Percentiles rank a stretch among this genome's conserved stretches.
Evolutionary conservation across 2,329 filamentous ascomycete species (phyloP).

Genomic region (Aspergillus sergii): DNA sequence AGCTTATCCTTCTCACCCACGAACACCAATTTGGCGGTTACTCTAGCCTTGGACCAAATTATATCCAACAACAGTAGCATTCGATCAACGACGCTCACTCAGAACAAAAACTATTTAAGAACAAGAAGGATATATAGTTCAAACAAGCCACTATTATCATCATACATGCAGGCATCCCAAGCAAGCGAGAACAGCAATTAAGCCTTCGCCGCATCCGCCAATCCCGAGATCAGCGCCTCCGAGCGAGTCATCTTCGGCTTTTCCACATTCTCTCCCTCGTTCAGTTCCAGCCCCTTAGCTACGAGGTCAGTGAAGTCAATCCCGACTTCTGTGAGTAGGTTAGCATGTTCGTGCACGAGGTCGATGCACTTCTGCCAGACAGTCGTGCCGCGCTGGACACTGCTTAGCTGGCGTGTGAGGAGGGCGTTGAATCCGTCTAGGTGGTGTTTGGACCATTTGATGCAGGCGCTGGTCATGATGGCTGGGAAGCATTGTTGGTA

Average conservation of each 20-base stretch:
- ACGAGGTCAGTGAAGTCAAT: constrained; percentile 87
- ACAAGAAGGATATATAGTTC: not conserved
- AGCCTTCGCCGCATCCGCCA: constrained; percentile 19
- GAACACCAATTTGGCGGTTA: not conserved
- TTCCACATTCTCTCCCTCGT: constrained; percentile 24
- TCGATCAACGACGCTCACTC: constrained; percentile 2
- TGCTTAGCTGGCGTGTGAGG: constrained; percentile 81
- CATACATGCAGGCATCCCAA: not conserved
- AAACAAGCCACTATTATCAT: not conserved
- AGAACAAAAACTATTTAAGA: not conserved
- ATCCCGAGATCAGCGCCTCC: constrained; percentile 24
- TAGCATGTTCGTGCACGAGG: constrained; percentile 77
- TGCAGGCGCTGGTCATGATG: constrained; percentile 87
- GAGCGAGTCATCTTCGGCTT: constrained; percentile 28
- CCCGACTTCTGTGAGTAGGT: constrained; percentile 79
- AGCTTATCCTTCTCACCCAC: not conserved
- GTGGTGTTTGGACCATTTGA: constrained; percentile 97
- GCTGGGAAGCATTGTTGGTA: constrained; percentile 87
- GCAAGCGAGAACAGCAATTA: not conserved
- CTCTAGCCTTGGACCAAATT: not conserved
- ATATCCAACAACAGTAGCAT: not conserved
- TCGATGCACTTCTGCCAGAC: constrained; percentile 84
- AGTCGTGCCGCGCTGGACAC: constrained; percentile 73
- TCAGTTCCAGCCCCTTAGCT: constrained; percentile 54
- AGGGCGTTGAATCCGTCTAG: constrained; percentile 88